Conservation (phyloP, 345 rosid genomes). For the Citrus sp. region DNA sequence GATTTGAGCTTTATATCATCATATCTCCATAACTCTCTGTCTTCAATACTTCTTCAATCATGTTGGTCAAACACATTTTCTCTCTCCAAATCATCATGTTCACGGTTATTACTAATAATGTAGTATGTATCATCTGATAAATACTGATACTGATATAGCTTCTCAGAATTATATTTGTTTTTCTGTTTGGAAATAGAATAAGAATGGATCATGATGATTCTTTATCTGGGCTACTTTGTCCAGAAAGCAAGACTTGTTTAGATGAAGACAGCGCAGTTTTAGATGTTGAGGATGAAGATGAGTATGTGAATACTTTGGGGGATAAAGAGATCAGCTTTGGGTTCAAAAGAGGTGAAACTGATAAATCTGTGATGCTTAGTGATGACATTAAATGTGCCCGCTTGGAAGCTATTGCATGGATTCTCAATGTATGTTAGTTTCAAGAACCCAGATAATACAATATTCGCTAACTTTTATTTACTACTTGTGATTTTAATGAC, state of each 20-base stretch:
- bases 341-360: constrained; percentile 9
- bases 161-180: not conserved
- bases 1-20: not conserved
- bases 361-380: constrained; percentile 19
- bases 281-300: constrained; percentile 19
- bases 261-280: constrained; percentile 11
- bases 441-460: not conserved
- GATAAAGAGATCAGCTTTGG: constrained; percentile 38
- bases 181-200: not conserved
- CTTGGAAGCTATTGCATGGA: constrained; percentile 47
- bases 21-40: not conserved
- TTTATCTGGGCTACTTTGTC: constrained; percentile 31
- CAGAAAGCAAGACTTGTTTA: constrained; percentile 28
- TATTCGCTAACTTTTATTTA: not conserved
- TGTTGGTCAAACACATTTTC: constrained; percentile 13
- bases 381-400: constrained; percentile 38
- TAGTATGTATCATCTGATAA: not conserved
- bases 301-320: constrained; percentile 30
- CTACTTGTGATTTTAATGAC: not conserved
- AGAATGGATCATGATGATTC: constrained; percentile 29
- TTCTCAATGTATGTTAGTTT: constrained; percentile 41
- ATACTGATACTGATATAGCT: not conserved
- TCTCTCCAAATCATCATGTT: constrained; percentile 4
- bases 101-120: constrained; percentile 14
- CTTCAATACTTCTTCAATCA: constrained; percentile 8